Evolutionary conservation across 371 early-diverging fungal species (phyloP), one percentile per base, ranked within the genome.

Genomic region (Dichotomocladium elegans): DNA sequence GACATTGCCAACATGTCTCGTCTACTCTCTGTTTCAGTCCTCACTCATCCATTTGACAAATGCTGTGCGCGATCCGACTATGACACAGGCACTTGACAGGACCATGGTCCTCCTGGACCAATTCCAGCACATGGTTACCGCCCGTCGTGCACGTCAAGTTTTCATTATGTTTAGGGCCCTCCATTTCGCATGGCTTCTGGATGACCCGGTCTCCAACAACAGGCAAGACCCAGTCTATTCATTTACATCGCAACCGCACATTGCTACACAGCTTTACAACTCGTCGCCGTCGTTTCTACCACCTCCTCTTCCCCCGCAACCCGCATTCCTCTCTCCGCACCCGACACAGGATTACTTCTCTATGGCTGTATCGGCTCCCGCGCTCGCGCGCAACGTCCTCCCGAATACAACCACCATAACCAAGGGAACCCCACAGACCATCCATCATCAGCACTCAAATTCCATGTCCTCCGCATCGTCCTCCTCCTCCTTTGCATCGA

Each of bases 1-100:
- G 25, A 47, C 47, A 47, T 43, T 57, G 42, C 57, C 57, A 29
- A 57, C 57, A 24, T 57, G 57, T 27, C 44, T 57, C 26, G 50
- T 57, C 2, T 57, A 57, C 21, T 47, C 57, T 17, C n/a, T 57
- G 22, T 57, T 50, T 30, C 57, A 57, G 45, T 49, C 50, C 11
- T 41, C 57, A 25, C 34, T 57, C 2, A 46, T 57, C 8, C 50
- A 57, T 26, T 28, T 57, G 22, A 19, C 57, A 15, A 48, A 49
- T 31, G 57, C 57, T 3, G 43, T 57, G 4, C 31, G 51, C 22
- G 51, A 57, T 48, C 50, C 53, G 6, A 43, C 50, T 19, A 43
- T 29, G 17, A 30, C 41, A 27, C 44, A 42, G 19, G 42, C 40
- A 25, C 22, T 57, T 11, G 33, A 57, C n/a, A 49, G 47, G 26